These are phyloP conservation scores for Phtheirospermum japonicum DNA, from an alignment of 257 asterid species.

Conservation along the genomic window DNA sequence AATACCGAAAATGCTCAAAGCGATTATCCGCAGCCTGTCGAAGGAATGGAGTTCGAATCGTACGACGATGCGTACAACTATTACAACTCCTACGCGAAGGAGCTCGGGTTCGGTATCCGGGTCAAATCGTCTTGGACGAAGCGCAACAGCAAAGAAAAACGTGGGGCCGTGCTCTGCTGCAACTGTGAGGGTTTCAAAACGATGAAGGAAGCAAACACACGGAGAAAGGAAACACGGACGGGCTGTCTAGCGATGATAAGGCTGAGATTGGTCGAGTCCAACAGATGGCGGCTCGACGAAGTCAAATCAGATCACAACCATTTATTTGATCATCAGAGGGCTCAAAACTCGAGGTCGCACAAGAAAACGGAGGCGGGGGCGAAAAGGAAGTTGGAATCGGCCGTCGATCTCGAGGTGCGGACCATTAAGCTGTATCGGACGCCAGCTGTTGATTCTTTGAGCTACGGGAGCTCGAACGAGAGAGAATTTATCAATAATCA, in stretches of 20 bases:
- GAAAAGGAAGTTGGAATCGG: constrained; percentile 59
- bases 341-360: constrained; percentile 52
- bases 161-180: constrained; percentile 89
- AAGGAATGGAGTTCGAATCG: constrained; percentile 88
- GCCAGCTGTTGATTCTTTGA: constrained; percentile 48
- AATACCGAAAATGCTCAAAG: constrained; percentile 22
- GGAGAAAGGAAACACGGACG: constrained; percentile 86
- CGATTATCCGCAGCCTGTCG: constrained; percentile 43
- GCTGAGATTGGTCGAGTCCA: constrained; percentile 64
- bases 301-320: constrained; percentile 75
- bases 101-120: constrained; percentile 71
- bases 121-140: constrained; percentile 90
- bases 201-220: constrained; percentile 61
- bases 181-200: constrained; percentile 87
- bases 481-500: constrained; percentile 32
- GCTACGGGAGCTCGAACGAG: constrained; percentile 43
- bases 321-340: constrained; percentile 58
- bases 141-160: constrained; percentile 87
- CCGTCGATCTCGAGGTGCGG: constrained; percentile 48
- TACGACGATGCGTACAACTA: constrained; percentile 83
- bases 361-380: constrained; percentile 53
- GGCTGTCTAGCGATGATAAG: constrained; percentile 86
- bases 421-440: constrained; percentile 64
- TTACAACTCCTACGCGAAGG: constrained; percentile 71
- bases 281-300: constrained; percentile 78